phyloP scores from a whole-genome alignment of 352 stramenopile species.

The Phytopythium kandeliae region DNA sequence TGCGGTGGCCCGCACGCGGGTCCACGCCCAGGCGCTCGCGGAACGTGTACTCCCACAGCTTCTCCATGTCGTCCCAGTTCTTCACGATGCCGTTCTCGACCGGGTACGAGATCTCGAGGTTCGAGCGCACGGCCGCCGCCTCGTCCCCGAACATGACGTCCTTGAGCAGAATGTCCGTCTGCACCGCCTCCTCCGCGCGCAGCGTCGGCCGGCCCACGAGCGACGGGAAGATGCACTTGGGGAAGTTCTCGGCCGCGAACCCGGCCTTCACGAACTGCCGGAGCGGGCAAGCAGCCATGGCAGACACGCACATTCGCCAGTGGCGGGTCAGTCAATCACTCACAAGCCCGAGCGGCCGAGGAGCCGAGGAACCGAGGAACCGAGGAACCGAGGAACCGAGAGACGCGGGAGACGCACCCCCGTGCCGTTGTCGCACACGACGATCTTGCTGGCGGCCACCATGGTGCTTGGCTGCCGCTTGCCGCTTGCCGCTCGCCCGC shows the following conservation, averaged over 20 bases:
- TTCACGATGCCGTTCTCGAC: constrained; percentile 96
- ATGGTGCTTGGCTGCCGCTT: constrained; percentile 28
- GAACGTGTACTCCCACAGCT: constrained; percentile 97
- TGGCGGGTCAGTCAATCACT: no score
- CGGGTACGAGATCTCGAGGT: constrained; percentile 86
- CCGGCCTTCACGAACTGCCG: constrained; percentile 91
- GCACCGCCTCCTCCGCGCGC: constrained; percentile 88
- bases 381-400: no score
- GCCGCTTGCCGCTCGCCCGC: no score
- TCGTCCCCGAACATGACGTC: constrained; percentile 96
- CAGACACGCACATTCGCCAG: neutral
- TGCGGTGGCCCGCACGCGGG: constrained; percentile 65
- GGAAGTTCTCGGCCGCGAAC: constrained; percentile 95
- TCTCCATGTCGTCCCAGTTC: constrained; percentile 97
- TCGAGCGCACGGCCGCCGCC: constrained; percentile 78
- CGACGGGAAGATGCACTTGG: constrained; percentile 92
- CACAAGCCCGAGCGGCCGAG: no score
- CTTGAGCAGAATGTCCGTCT: constrained; percentile 84
- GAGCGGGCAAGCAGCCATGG: no score
- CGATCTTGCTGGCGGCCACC: constrained; percentile 85
- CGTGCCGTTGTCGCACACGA: constrained; percentile 87
- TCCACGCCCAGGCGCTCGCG: constrained; percentile 83
- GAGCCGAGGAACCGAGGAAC: no score
- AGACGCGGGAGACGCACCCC: constrained; percentile 36
- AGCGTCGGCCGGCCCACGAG: constrained; percentile 93